Conservation (phyloP, 805 yeast species). For the Ogataea philodendri region DNA sequence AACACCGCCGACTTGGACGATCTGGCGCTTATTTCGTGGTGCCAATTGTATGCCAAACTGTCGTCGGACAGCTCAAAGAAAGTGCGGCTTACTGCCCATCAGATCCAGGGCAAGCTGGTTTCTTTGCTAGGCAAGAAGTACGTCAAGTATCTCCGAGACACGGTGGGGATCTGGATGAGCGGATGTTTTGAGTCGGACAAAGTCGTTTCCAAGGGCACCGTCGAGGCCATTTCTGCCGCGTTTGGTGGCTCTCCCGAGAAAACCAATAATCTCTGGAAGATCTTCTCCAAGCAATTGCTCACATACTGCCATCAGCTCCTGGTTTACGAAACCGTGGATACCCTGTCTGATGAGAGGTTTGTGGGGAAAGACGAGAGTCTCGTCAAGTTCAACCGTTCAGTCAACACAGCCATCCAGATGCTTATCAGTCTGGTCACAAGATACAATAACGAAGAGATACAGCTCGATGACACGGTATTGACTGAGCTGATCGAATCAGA, state of each 20-base stretch:
- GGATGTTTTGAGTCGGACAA: slow-evolving; percentile 73
- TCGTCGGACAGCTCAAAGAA: slow-evolving; percentile 66
- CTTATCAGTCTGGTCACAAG: slow-evolving; percentile 31
- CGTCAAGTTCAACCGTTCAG: slow-evolving; percentile 59
- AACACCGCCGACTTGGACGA: slow-evolving; percentile 43
- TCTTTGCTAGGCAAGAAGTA: slow-evolving; percentile 50
- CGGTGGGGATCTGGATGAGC: slow-evolving; percentile 69
- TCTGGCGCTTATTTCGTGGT: slow-evolving; percentile 59
- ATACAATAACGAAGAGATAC: slow-evolving; percentile 5
- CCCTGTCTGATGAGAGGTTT: slow-evolving; percentile 74
- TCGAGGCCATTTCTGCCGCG: slow-evolving; percentile 44
- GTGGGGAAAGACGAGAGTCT: slow-evolving; percentile 63
- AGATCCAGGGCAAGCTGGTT: slow-evolving; percentile 58
- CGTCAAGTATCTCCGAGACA: slow-evolving; percentile 64
- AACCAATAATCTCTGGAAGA: slow-evolving; percentile 55
- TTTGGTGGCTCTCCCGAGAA: slow-evolving; percentile 58
- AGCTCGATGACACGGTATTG: slow-evolving; percentile 25
- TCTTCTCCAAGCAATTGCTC: slow-evolving; percentile 56
- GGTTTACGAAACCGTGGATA: slow-evolving; percentile 53
- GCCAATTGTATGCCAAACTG: slow-evolving; percentile 78
- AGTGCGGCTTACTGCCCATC: slow-evolving; percentile 63
- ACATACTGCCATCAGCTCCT: slow-evolving; percentile 53
- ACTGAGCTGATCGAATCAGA: slow-evolving; percentile 40
- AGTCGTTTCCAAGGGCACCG: slow-evolving; percentile 52
- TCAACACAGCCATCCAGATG: slow-evolving; percentile 49